Conservation (phyloP, 2,329 filamentous ascomycete species). For the Sporothrix globosa region DNA sequence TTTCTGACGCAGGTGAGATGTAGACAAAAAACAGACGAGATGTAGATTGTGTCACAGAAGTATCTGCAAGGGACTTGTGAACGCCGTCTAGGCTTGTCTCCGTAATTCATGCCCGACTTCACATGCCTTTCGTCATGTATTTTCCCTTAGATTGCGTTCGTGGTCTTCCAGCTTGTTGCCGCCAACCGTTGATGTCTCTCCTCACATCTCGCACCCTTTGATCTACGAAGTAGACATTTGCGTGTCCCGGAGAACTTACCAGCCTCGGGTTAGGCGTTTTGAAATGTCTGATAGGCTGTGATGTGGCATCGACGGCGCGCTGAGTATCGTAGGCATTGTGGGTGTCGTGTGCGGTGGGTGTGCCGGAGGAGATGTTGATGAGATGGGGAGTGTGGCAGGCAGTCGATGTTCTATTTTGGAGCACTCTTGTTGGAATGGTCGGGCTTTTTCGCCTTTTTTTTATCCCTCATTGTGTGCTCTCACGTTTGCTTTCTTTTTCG, state of each 20-base stretch:
- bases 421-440: background rate
- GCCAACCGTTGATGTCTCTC: background rate
- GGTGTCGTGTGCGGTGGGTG: background rate
- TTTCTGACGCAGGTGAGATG: constrained; percentile 8
- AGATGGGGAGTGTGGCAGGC: background rate
- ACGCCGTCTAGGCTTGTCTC: background rate
- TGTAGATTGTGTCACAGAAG: background rate
- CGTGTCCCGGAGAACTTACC: constrained; percentile 27
- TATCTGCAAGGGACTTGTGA: no score
- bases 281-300: constrained; percentile 22
- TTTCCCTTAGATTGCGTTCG: background rate
- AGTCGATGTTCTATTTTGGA: constrained; percentile 2
- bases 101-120: constrained; percentile 11
- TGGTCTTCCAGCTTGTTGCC: no score
- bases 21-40: background rate
- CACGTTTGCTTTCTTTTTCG: constrained; percentile 2
- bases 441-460: background rate
- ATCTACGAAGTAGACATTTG: constrained; percentile 16
- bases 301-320: background rate
- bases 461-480: background rate
- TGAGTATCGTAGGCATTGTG: constrained; percentile 7
- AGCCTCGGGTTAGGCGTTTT: constrained; percentile 24
- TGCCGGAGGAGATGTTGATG: constrained; percentile 6
- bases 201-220: constrained; percentile 14
- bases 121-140: background rate